These are phyloP conservation scores for Cutaneotrichosporon sp. DNA, from an alignment of 1,284 basidiomycete species.

Conservation along the genomic window DNA sequence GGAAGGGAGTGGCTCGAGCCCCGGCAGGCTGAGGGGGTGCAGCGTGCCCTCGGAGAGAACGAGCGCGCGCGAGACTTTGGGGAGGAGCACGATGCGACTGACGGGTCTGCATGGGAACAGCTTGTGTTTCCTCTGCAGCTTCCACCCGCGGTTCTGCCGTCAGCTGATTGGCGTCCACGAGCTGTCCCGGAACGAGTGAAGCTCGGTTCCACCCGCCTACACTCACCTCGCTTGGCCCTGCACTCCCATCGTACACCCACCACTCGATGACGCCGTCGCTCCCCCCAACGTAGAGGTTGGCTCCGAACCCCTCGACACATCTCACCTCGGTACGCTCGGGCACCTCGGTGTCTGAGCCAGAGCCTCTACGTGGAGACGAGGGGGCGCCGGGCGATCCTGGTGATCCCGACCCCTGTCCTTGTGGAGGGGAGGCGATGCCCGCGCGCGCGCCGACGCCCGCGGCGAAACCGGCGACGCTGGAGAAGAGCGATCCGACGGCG, in stretches of 20 bases:
- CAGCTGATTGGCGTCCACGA: too few species aligned
- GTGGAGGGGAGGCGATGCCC: not conserved
- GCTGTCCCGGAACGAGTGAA: too few species aligned
- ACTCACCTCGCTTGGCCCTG: slow-evolving; percentile 34
- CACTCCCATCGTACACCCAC: slow-evolving; percentile 48
- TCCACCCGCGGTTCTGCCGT: slow-evolving; percentile 42
- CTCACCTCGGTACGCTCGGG: slow-evolving; percentile 30
- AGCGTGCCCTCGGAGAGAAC: slow-evolving; percentile 65
- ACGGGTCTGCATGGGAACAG: slow-evolving; percentile 58
- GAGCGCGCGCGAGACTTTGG: slow-evolving; percentile 60
- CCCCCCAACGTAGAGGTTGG: slow-evolving; percentile 53
- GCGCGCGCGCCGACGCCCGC: slow-evolving; percentile 40
- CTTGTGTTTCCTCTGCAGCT: slow-evolving; percentile 45
- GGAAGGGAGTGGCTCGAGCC: slow-evolving; percentile 67
- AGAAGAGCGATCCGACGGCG: slow-evolving; percentile 32
- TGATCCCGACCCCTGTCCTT: not conserved
- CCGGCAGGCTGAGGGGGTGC: slow-evolving; percentile 75
- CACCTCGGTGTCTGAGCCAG: not conserved
- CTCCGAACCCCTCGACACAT: slow-evolving; percentile 51
- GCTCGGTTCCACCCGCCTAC: too few species aligned
- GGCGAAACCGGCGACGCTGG: slow-evolving; percentile 43
- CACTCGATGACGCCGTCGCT: slow-evolving; percentile 53
- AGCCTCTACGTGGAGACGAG: not conserved
- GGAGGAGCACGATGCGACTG: slow-evolving; percentile 73
- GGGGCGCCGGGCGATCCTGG: not conserved